phyloP scores from a whole-genome alignment of 192 early-diverging fungal genomes.

The Obelidium mucronatum region DNA sequence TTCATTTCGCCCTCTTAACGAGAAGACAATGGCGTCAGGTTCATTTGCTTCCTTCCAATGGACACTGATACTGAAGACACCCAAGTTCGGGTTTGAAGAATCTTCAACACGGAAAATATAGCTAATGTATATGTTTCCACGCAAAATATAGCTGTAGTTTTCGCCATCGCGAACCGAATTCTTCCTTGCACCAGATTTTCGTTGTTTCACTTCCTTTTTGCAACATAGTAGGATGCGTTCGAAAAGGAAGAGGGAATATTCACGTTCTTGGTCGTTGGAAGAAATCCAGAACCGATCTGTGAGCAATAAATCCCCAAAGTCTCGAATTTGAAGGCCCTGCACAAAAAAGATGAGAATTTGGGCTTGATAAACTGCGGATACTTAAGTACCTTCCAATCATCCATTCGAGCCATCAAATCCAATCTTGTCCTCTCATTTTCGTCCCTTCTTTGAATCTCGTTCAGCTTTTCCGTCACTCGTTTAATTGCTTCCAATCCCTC shows the following conservation, averaged over 20 bases:
- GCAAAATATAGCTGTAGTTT: conserved; percentile 58
- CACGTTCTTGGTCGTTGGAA: conserved; percentile 78
- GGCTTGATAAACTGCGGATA: no score
- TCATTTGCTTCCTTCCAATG: conserved; percentile 85
- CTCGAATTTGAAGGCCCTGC: conserved; percentile 71
- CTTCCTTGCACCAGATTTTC: conserved; percentile 60
- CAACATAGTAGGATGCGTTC: conserved; percentile 91
- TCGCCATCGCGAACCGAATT: background rate
- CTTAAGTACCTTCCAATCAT: conserved; percentile 82
- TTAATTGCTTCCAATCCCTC: conserved; percentile 82
- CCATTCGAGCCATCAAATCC: conserved; percentile 84
- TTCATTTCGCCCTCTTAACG: conserved; percentile 85
- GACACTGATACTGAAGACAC: conserved; percentile 66
- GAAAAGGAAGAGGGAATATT: conserved; percentile 91
- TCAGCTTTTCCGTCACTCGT: conserved; percentile 86
- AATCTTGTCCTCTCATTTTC: conserved; percentile 83
- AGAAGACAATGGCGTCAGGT: conserved; percentile 77
- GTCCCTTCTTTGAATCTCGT: conserved; percentile 89
- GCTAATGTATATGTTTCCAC: conserved; percentile 87
- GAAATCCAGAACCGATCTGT: conserved; percentile 89
- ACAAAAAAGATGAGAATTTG: background rate
- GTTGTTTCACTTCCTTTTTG: conserved; percentile 72
- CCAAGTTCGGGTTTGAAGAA: conserved; percentile 50
- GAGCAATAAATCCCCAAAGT: conserved; percentile 86
- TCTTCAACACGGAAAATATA: conserved; percentile 79